Evolutionary conservation across 257 asterid species (phyloP), one percentile per base, ranked within the genome.

Genomic region (Thymus mandschuricus): DNA sequence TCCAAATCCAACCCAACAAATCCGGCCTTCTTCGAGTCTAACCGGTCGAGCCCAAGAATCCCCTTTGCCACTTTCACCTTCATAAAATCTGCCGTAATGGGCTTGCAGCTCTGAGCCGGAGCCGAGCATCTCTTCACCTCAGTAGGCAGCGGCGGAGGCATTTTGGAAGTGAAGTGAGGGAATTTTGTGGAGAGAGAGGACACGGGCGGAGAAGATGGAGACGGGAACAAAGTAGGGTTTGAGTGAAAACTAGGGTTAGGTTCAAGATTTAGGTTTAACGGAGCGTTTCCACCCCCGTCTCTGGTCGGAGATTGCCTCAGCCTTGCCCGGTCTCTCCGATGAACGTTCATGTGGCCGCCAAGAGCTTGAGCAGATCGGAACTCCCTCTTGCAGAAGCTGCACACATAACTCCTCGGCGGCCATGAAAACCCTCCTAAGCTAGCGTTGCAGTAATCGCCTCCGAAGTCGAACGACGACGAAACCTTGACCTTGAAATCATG

Each of bases 331-430:
- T 94, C 99, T 46, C 95, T 82, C 54, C 98, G 80, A 74, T 91
- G 99, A 38, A 94, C 97, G 76, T 94, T 94, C 99, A 94, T 94
- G 78, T 94, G 98, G 46, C 98, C 99, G 11, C 99, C 99, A 29
- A 94, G 94, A 6, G 97, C 97, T 71, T 91, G 99, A 52, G 99
- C 99, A 62, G 97, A 91, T 74, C 90, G 89, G 75, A 94, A 94
- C 45, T 91, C 96, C 64, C 98, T 86, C 38, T 85, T 89, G 83
- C 99, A 94, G 66, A 91, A 94, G 72, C 87, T 91, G 77, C 99
- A 94, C 0, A 90, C 66, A 67, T 94, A 94, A 5, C 88, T 79
- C 68, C 97, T 85, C 43, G 97, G 97, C 6, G 97, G 97, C 99
- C 99, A 94, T 60, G 91, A 68, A 68, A 83, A 91, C 21, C 89